Conservation (phyloP, 352 stramenopile species). For the Pythium phragmitis region DNA sequence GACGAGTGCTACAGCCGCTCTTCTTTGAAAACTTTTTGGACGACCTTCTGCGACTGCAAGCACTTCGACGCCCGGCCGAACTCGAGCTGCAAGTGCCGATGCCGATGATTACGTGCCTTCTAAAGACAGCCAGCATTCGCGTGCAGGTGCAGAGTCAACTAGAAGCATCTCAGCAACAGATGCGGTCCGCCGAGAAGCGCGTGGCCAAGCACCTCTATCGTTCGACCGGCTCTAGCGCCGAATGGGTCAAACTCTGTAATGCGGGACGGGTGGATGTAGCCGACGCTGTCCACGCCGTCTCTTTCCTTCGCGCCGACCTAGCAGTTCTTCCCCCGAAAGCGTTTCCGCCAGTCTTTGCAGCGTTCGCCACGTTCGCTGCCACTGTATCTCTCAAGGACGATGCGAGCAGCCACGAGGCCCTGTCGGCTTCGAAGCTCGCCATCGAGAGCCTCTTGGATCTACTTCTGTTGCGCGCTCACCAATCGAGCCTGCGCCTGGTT, state of each 20-base stretch:
- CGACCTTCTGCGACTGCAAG: constrained; percentile 31
- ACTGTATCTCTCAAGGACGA: background rate
- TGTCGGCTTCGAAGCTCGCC: background rate
- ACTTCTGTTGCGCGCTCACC: constrained; percentile 30
- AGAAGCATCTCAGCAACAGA: constrained; percentile 3
- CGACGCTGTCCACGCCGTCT: background rate
- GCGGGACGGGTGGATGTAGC: background rate
- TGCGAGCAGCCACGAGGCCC: background rate
- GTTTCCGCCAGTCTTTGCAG: constrained; percentile 5
- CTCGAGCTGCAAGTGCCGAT: constrained; percentile 23
- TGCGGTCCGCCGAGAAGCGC: background rate
- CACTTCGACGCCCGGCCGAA: constrained; percentile 29
- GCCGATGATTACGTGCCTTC: background rate
- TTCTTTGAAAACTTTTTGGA: constrained; percentile 46
- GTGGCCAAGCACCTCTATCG: background rate
- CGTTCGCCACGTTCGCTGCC: background rate
- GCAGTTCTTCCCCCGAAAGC: background rate
- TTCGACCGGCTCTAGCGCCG: background rate
- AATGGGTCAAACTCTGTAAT: background rate
- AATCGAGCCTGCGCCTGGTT: constrained; percentile 29
- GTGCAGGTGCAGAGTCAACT: background rate
- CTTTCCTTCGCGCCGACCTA: constrained; percentile 3
- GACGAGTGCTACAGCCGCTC: constrained; percentile 34
- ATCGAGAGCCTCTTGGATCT: constrained; percentile 28
- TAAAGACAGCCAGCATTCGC: background rate